These are phyloP conservation scores for Malassezia caprae DNA, from an alignment of 1,284 basidiomycete genomes.

Conservation along the genomic window DNA sequence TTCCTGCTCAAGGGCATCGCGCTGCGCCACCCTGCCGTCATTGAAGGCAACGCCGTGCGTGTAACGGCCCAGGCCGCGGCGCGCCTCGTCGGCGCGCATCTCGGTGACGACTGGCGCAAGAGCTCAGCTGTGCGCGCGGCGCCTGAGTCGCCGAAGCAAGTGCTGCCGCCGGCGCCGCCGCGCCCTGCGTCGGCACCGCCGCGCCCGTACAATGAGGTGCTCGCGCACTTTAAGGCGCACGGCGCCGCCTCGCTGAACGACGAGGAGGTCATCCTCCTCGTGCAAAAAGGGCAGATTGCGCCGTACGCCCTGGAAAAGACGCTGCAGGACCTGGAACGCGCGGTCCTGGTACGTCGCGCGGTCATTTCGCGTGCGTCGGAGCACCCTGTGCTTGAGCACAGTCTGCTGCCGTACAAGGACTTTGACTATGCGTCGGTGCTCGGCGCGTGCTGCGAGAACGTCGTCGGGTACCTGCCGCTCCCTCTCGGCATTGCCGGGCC, in stretches of 20 bases:
- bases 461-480: constrained; percentile 90
- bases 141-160: constrained; percentile 9
- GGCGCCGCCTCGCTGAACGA: constrained; percentile 62
- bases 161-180: constrained; percentile 18
- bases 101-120: constrained; percentile 14
- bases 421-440: constrained; percentile 92
- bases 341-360: constrained; percentile 75
- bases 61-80: constrained; percentile 46
- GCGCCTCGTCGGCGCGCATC: constrained; percentile 43
- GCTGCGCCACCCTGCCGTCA: constrained; percentile 43
- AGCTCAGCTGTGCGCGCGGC: background rate
- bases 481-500: constrained; percentile 95
- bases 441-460: constrained; percentile 98
- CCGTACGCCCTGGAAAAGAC: constrained; percentile 90
- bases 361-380: constrained; percentile 79
- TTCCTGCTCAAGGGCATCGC: constrained; percentile 73
- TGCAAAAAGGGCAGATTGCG: constrained; percentile 84
- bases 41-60: constrained; percentile 43
- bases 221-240: constrained; percentile 71
- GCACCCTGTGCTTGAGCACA: constrained; percentile 74
- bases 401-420: constrained; percentile 68
- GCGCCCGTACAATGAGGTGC: constrained; percentile 62
- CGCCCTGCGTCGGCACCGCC: constrained; percentile 20
- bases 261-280: constrained; percentile 80
- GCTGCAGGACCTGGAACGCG: constrained; percentile 72